Percentiles rank a stretch among this genome's conserved stretches.
phyloP scores from a whole-genome alignment of 306 rosid species.

The Trifolium repens region DNA sequence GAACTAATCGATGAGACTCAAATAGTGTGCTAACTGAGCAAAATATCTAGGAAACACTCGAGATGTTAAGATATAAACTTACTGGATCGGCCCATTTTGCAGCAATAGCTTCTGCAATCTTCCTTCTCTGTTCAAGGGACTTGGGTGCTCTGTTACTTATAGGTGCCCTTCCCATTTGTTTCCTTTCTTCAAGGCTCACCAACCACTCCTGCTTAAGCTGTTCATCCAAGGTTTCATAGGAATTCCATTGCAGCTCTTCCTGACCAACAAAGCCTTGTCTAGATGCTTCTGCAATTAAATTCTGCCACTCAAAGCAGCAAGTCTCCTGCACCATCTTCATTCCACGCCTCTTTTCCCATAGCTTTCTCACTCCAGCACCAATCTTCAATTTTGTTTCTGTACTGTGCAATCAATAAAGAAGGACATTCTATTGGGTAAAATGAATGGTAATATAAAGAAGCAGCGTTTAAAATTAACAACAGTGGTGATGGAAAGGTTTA shows the following conservation, averaged over 20 bases:
- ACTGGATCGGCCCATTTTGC: conserved; percentile 96
- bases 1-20: conserved; percentile 24
- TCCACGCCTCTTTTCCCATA: conserved; percentile 73
- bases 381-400: conserved; percentile 77
- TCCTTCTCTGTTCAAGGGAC: conserved; percentile 85
- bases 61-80: conserved; percentile 46
- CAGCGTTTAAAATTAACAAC: conserved; percentile 25
- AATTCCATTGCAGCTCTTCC: conserved; percentile 84
- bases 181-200: conserved; percentile 67
- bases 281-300: conserved; percentile 82
- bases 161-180: conserved; percentile 48
- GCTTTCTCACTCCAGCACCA: conserved; percentile 72
- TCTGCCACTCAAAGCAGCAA: conserved; percentile 83
- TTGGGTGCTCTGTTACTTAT: conserved; percentile 81
- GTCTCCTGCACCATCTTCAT: conserved; percentile 64
- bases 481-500: conserved; percentile 25
- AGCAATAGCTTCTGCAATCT: conserved; percentile 86
- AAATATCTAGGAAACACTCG: conserved; percentile 31
- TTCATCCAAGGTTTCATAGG: conserved; percentile 62
- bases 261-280: conserved; percentile 72
- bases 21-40: background rate
- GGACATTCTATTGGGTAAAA: conserved; percentile 11
- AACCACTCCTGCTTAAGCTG: conserved; percentile 71
- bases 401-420: conserved; percentile 56
- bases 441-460: conserved; percentile 10